Evolutionary conservation across 2,329 filamentous ascomycete species (phyloP), one percentile per base, ranked within the genome.

Genomic region (Phyllosticta citrichinensis): DNA sequence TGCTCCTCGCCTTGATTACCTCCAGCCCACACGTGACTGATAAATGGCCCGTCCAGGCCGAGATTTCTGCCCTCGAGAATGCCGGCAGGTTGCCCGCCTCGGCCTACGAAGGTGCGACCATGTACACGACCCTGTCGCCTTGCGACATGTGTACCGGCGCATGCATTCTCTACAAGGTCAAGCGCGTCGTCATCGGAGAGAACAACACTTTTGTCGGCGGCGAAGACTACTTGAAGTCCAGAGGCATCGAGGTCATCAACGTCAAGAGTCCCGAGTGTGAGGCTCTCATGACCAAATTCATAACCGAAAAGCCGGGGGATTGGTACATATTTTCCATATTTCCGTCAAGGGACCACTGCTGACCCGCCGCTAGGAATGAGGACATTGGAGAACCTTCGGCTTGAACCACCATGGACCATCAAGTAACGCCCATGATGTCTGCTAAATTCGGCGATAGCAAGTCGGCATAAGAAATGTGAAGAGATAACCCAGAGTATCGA

Each of bases 121-220:
- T 92, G 87, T 92, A 89, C 74, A 92, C 88, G 2, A 91, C 88
- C 0, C 77, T 92, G 6, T 89, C 86, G 2, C 88, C 88, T 0
- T 92, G 88, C 71, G 87, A 89, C 69, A 91, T 91, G 88, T 92
- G 86, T 73, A 90, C 88, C 3, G 88, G 88, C 9, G 87, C 88
- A 2, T 91, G 87, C 68, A 76, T 92, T 63, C 79, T 91, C 63
- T 92, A 91, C 78, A 87, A 87, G 68, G 81, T 92, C 62, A 79
- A 81, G 55, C 81, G 88, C 22, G 87, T 91, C 2, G 87, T 92
- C 30, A 83, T 92, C 66, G 66, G 72, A 33, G 88, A 92, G 76
- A 91, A 91, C 74, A 83, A 83, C 68, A 91, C 82, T 20, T 91
- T 89, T 66, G 70, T 89, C 11, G 88, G 88, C 30, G 87, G 87